Conservation (phyloP, 192 early-diverging fungal species). For the Coemansia sp. region DNA sequence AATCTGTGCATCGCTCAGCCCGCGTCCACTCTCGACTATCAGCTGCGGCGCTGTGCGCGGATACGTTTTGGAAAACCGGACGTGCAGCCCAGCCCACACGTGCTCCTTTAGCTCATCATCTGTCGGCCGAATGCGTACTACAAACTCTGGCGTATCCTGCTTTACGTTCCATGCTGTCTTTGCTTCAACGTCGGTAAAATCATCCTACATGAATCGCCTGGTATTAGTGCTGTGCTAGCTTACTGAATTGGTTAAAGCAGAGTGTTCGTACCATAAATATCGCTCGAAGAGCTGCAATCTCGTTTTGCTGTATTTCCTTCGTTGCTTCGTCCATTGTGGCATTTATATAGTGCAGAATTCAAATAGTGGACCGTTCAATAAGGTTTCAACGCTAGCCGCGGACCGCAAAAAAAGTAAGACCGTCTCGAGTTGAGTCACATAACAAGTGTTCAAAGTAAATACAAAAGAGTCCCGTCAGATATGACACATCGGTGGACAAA, state of each 20-base stretch:
- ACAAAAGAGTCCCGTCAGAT: constrained; percentile 2
- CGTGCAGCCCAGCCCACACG: constrained; percentile 32
- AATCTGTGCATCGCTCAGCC: constrained; percentile 56
- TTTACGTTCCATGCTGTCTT: constrained; percentile 52
- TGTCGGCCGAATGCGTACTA: constrained; percentile 28
- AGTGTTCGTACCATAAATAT: constrained; percentile 49
- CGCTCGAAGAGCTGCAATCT: constrained; percentile 68
- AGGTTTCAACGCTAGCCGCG: not conserved
- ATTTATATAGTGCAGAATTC: constrained; percentile 15
- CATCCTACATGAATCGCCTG: constrained; percentile 32
- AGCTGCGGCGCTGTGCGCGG: constrained; percentile 64
- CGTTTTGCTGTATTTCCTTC: constrained; percentile 64
- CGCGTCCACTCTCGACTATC: constrained; percentile 53
- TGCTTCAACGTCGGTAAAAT: constrained; percentile 40
- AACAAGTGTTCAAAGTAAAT: constrained; percentile 2
- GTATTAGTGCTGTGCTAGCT: not conserved
- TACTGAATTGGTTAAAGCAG: not conserved
- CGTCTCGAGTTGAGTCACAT: constrained; percentile 6
- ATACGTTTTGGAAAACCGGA: constrained; percentile 66
- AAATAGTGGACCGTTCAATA: not conserved
- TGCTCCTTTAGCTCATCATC: constrained; percentile 31
- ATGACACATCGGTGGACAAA: not conserved
- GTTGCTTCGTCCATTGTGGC: constrained; percentile 44
- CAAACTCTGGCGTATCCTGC: constrained; percentile 40
- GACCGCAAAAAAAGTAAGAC: not conserved